Evolutionary conservation across 495 filamentous ascomycete genomes (phyloP).

Genomic region (Alectoria sarmentosa): DNA sequence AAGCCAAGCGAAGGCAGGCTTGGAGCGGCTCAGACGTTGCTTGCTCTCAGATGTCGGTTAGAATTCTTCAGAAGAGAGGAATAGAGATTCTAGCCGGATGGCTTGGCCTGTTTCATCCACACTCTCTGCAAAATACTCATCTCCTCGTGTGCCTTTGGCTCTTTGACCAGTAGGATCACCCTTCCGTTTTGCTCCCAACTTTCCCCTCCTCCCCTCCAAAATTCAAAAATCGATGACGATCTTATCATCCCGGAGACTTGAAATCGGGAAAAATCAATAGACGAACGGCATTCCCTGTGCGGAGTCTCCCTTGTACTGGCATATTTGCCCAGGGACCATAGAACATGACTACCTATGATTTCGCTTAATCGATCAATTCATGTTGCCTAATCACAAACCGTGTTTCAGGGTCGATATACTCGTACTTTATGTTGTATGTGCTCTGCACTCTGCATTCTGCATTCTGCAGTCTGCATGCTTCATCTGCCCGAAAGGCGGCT

Average conservation of each 20-base stretch:
- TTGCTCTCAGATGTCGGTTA: constrained; percentile 5
- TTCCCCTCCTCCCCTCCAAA: not conserved
- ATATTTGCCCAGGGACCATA: too few species aligned
- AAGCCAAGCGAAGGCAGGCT: constrained; percentile 1
- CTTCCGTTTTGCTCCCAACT: not conserved
- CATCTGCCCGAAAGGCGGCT: constrained; percentile 10
- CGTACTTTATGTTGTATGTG: too few species aligned
- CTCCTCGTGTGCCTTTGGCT: not conserved
- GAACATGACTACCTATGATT: too few species aligned
- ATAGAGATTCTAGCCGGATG: not conserved
- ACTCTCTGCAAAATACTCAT: not conserved
- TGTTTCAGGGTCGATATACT: too few species aligned
- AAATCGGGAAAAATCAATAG: not conserved
- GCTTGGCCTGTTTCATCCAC: not conserved
- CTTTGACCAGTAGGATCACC: constrained; percentile 11
- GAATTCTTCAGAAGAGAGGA: not conserved
- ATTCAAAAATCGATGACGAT: constrained; percentile 14
- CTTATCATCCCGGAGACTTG: not conserved
- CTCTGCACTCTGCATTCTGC: not conserved
- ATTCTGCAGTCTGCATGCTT: not conserved
- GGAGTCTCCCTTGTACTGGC: not conserved
- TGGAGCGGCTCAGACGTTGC: constrained; percentile 17
- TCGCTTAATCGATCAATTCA: too few species aligned
- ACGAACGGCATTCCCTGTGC: not conserved
- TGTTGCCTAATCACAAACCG: too few species aligned